These are phyloP conservation scores for Neurospora sp. DNA, from an alignment of 495 filamentous ascomycete species.

Conservation along the genomic window DNA sequence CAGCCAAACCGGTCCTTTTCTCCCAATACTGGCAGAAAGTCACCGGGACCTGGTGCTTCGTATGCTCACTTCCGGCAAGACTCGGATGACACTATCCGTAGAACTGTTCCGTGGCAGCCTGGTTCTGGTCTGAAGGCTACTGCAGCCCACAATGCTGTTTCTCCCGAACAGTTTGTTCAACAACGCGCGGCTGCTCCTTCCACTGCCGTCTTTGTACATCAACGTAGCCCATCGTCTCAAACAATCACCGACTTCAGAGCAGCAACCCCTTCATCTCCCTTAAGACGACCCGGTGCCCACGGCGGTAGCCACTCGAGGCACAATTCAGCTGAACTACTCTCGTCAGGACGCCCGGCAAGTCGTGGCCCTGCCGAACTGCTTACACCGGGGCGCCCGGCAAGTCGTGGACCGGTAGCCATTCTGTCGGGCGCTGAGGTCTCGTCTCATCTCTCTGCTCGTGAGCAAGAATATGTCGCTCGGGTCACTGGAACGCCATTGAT, in stretches of 20 bases:
- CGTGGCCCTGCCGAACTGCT: constrained; percentile 26
- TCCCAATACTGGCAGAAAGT: constrained; percentile 31
- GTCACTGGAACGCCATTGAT: constrained; percentile 76
- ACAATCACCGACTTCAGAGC: constrained; percentile 35
- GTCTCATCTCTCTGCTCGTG: constrained; percentile 75
- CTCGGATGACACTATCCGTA: constrained; percentile 40
- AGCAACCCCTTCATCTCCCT: constrained; percentile 35
- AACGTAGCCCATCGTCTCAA: constrained; percentile 48
- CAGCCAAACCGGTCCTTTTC: constrained; percentile 32
- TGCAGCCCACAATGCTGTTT: constrained; percentile 25
- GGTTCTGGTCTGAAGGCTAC: constrained; percentile 41
- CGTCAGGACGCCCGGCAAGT: constrained; percentile 12
- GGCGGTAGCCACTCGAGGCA: constrained; percentile 36
- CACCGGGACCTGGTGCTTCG: constrained; percentile 24
- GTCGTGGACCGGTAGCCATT: constrained; percentile 22
- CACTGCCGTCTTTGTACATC: constrained; percentile 41
- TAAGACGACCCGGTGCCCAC: constrained; percentile 13
- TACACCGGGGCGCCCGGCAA: constrained; percentile 18
- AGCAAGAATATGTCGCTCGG: constrained; percentile 88
- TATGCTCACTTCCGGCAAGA: constrained; percentile 30
- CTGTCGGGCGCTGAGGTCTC: constrained; percentile 41
- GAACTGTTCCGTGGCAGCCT: constrained; percentile 73
- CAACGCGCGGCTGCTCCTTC: constrained; percentile 55
- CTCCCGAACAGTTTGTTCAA: constrained; percentile 78
- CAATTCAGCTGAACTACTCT: constrained; percentile 18